These are phyloP conservation scores for Houttuynia cordata DNA, from an alignment of 164 flowering plant genomes.

Conservation along the genomic window DNA sequence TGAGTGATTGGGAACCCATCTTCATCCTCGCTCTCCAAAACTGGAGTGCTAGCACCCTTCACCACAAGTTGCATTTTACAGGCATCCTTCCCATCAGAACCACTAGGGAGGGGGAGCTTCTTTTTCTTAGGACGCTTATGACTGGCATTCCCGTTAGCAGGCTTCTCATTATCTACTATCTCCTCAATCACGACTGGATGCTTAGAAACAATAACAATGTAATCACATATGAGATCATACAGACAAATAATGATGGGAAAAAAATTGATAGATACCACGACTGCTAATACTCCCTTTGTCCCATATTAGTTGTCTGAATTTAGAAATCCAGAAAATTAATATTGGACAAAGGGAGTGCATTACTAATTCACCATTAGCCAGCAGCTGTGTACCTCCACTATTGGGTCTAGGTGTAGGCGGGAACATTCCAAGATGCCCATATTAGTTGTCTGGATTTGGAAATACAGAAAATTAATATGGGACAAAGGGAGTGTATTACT, in stretches of 20 bases:
- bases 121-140: conserved; percentile 5
- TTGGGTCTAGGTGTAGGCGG: no score
- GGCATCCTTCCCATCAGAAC: conserved; percentile 20
- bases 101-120: not conserved
- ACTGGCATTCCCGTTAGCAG: not conserved
- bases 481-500: no score
- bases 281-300: no score
- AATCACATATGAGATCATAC: not conserved
- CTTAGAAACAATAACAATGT: not conserved
- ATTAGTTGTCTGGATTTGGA: no score
- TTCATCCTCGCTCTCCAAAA: conserved; percentile 85
- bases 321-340: no score
- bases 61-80: conserved; percentile 36
- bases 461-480: no score
- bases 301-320: no score
- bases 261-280: no score
- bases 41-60: conserved; percentile 20
- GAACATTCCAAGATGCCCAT: no score
- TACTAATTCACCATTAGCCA: no score
- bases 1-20: conserved; percentile 69
- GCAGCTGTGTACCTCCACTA: no score
- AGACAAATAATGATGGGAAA: not conserved
- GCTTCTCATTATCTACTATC: conserved; percentile 38
- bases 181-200: conserved; percentile 79
- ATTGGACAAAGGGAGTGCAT: no score